These are phyloP conservation scores for Chamaenerion angustifolium DNA, from an alignment of 345 rosid species.

Conservation along the genomic window DNA sequence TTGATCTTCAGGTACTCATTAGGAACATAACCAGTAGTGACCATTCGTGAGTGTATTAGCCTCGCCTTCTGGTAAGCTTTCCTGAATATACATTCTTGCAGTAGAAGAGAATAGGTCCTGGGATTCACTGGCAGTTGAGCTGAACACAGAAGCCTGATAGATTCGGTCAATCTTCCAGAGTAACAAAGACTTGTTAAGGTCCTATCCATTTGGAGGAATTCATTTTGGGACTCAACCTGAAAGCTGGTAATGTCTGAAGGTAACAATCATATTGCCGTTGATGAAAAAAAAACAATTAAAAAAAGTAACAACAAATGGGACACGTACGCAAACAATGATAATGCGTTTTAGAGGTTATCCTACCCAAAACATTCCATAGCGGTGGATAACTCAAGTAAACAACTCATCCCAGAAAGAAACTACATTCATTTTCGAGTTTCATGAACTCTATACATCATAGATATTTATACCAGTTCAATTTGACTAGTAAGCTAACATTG, in stretches of 20 bases:
- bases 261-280: conserved; percentile 10
- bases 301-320: not conserved
- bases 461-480: too few relatives aligned
- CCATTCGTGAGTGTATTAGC: conserved; percentile 64
- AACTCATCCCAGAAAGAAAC: too few relatives aligned
- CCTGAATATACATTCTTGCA: conserved; percentile 58
- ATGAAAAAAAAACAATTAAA: conserved; percentile 2
- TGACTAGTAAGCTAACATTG: too few relatives aligned
- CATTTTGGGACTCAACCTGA: conserved; percentile 42
- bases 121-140: conserved; percentile 20
- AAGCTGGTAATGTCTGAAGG: conserved; percentile 37
- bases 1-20: conserved; percentile 41
- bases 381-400: too few relatives aligned
- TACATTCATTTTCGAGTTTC: too few relatives aligned
- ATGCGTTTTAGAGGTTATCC: too few relatives aligned
- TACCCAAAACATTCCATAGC: too few relatives aligned
- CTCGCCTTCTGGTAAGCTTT: conserved; percentile 28
- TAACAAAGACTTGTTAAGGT: conserved; percentile 47
- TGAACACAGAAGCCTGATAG: conserved; percentile 42
- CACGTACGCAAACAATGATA: not conserved
- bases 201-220: conserved; percentile 26
- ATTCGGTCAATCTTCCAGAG: conserved; percentile 51
- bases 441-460: too few relatives aligned
- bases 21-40: conserved; percentile 30
- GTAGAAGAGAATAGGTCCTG: conserved; percentile 32